Percentiles rank a stretch among this genome's conserved stretches.
phyloP scores from a whole-genome alignment of 352 stramenopile genomes.

The Thraustochytrium sp. region DNA sequence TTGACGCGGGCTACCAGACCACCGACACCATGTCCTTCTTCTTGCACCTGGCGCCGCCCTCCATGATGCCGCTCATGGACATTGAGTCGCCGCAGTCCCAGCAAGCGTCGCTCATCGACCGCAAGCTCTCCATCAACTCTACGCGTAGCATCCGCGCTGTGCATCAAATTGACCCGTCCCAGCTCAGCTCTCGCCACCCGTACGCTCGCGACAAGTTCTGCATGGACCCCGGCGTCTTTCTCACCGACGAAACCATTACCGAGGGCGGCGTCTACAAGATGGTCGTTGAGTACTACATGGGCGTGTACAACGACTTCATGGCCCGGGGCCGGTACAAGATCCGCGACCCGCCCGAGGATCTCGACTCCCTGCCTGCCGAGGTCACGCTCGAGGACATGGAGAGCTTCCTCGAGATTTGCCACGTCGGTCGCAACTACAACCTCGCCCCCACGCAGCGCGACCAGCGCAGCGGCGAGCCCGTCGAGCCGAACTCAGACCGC shows the following conservation, averaged over 20 bases:
- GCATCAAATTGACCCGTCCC: not conserved
- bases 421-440: not conserved
- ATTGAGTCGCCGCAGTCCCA: not conserved
- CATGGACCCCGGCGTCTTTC: not conserved
- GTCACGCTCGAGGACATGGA: not conserved
- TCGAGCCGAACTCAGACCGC: not conserved
- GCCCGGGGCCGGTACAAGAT: not conserved
- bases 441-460: not conserved
- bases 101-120: not conserved
- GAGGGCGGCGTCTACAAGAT: not conserved
- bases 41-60: not conserved
- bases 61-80: not conserved
- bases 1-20: not conserved
- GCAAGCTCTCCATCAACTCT: not conserved
- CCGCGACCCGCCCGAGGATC: not conserved
- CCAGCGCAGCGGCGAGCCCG: not conserved
- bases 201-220: not conserved
- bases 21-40: not conserved
- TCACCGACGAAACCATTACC: not conserved
- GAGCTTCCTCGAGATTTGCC: not conserved
- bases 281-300: slow-evolving; percentile 14
- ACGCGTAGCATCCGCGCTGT: not conserved
- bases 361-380: not conserved
- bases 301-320: slow-evolving; percentile 24
- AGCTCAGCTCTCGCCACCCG: not conserved